phyloP scores from a whole-genome alignment of 805 yeast genomes.

The Pichia nakasei region DNA sequence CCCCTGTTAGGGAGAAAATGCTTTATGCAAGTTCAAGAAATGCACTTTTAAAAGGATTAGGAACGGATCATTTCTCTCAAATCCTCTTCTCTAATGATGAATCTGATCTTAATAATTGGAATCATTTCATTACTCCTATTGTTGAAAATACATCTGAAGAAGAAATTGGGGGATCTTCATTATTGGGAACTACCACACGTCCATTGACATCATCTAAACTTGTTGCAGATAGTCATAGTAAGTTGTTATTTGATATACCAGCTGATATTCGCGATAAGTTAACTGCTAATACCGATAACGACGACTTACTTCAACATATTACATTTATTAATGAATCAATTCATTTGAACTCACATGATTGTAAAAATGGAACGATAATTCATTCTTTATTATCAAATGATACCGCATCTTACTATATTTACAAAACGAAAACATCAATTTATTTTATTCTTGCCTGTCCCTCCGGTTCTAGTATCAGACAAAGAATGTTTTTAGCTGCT shows the following conservation, averaged over 20 bases:
- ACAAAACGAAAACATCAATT: slow-evolving; percentile 1
- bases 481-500: slow-evolving; percentile 88
- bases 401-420: slow-evolving; percentile 8
- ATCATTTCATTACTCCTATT: slow-evolving; percentile 30
- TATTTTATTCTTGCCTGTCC: slow-evolving; percentile 81
- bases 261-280: neutral
- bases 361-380: neutral
- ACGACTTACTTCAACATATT: neutral
- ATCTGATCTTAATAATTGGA: slow-evolving; percentile 41
- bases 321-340: neutral
- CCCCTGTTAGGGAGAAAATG: slow-evolving; percentile 82
- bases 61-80: slow-evolving; percentile 43
- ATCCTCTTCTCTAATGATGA: slow-evolving; percentile 39
- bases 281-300: neutral
- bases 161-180: neutral
- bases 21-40: slow-evolving; percentile 86
- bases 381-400: neutral
- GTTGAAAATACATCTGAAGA: slow-evolving; percentile 21
- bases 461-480: slow-evolving; percentile 78
- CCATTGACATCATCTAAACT: neutral
- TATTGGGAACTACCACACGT: no score
- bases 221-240: neutral
- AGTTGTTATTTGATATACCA: neutral
- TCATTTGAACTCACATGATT: neutral
- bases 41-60: slow-evolving; percentile 59